Evolutionary conservation across 371 early-diverging fungal species (phyloP).

Genomic region (Choanephora cucurbitarum): DNA sequence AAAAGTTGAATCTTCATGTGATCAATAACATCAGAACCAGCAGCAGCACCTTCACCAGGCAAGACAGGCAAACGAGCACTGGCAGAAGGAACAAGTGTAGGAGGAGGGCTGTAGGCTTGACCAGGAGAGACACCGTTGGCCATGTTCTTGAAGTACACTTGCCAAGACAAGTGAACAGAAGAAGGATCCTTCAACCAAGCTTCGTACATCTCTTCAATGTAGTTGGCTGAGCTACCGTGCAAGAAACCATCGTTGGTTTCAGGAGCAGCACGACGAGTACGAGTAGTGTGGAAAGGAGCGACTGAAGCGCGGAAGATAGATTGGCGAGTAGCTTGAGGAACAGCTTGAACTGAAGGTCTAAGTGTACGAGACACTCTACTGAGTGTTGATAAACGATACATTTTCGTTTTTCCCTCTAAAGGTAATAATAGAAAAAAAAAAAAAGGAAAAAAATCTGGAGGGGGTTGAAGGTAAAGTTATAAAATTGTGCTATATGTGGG

Average conservation of each 20-base stretch:
- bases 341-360: slow-evolving; percentile 12
- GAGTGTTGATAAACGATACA: slow-evolving; percentile 38
- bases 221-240: slow-evolving; percentile 81
- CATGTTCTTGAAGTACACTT: slow-evolving; percentile 93
- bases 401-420: slow-evolving; percentile 13
- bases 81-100: slow-evolving; percentile 73
- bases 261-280: slow-evolving; percentile 30
- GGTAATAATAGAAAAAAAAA: neutral
- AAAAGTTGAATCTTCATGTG: slow-evolving; percentile 98
- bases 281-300: slow-evolving; percentile 33
- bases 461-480: neutral
- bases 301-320: slow-evolving; percentile 20
- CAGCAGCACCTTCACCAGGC: slow-evolving; percentile 40
- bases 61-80: slow-evolving; percentile 69
- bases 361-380: slow-evolving; percentile 23
- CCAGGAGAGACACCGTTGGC: slow-evolving; percentile 71
- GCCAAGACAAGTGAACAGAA: slow-evolving; percentile 96
- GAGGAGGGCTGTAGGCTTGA: slow-evolving; percentile 81
- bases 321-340: slow-evolving; percentile 17
- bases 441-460: slow-evolving; percentile 9
- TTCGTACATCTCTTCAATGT: slow-evolving; percentile 95
- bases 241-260: slow-evolving; percentile 35
- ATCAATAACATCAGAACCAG: slow-evolving; percentile 76
- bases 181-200: slow-evolving; percentile 90
- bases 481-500: slow-evolving; percentile 11